Conservation (phyloP, 2,329 filamentous ascomycete genomes). For the Penicillium carneum region DNA sequence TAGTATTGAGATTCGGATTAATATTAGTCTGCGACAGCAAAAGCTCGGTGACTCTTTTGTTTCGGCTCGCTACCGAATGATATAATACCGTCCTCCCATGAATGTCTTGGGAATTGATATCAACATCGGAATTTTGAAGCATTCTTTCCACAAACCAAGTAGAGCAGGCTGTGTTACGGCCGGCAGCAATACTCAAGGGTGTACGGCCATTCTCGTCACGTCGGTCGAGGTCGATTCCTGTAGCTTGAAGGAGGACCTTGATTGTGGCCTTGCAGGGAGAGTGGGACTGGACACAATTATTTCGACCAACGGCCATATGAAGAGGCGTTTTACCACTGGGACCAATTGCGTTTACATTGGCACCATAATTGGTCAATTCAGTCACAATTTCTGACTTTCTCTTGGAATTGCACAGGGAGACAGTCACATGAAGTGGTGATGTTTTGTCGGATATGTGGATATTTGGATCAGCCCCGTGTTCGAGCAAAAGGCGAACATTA, state of each 20-base stretch:
- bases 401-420: not conserved
- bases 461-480: slow-evolving; percentile 3
- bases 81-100: not conserved
- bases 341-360: not conserved
- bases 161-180: not conserved
- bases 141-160: not conserved
- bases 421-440: not conserved
- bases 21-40: not conserved
- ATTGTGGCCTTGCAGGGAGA: not conserved
- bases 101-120: not conserved
- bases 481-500: not conserved
- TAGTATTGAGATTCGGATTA: not conserved
- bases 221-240: not conserved
- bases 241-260: not conserved
- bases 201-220: slow-evolving; percentile 1
- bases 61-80: not conserved
- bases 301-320: not conserved
- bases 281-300: fast-evolving
- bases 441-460: not conserved
- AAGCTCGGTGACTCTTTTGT: not conserved
- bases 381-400: not conserved
- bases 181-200: not conserved
- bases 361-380: not conserved
- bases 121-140: not conserved
- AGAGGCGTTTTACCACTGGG: not conserved